Base-by-base conservation (phyloP, 495 filamentous ascomycete genomes). In the Platismatia glauca region DNA sequence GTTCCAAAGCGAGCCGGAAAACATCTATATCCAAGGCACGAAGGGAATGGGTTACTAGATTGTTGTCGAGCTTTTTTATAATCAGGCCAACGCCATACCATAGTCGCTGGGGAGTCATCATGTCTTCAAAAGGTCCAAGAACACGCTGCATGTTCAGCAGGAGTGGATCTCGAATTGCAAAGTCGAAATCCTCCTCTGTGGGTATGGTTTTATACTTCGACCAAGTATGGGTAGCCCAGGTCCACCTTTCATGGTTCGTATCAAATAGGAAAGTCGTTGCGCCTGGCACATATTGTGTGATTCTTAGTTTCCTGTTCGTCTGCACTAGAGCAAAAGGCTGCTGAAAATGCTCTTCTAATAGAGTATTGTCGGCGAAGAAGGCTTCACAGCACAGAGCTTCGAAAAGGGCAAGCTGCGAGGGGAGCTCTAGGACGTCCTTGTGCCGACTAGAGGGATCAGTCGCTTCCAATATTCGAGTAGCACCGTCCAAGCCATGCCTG, bases 231-330 rank as follows among this genome's bases (percentile, higher is more conserved):
- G 81, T 71, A 11, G 90, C 91, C 82, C 92, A 96, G 46, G 76
- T 74, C 31, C 75, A 77, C 46, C 88, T 81, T 50, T 70, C 71
- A 38, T 76, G 73, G 37, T 88, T 80, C 7, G 78, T 71, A 60
- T 87, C 84, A 67, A 96, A 96, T 4, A 97, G 77, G 67, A 95
- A 96, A 20, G 76, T 79, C 20, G 86, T 86, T 72, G 91, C 89
- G 12, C 89, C 88, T 13, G 91, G 92, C 8, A 90, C 78, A 55
- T 86, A 86, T 57, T 84, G 84, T 0, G 78, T 77, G 44, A 93
- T 78, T 66, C 85, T 89, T 7, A 96, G 76, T 13, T 77, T 79
- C 53, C 83, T 86, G 59, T 84, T 90, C 1, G 78, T 80, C 73
- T 95, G 91, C 15, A 90, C 85, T 0, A 88, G 75, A 66, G 80